Evolutionary conservation across 176 grass and related monocot species (phyloP), one percentile per base, ranked within the genome.

Genomic region (Elymus sibiricus): DNA sequence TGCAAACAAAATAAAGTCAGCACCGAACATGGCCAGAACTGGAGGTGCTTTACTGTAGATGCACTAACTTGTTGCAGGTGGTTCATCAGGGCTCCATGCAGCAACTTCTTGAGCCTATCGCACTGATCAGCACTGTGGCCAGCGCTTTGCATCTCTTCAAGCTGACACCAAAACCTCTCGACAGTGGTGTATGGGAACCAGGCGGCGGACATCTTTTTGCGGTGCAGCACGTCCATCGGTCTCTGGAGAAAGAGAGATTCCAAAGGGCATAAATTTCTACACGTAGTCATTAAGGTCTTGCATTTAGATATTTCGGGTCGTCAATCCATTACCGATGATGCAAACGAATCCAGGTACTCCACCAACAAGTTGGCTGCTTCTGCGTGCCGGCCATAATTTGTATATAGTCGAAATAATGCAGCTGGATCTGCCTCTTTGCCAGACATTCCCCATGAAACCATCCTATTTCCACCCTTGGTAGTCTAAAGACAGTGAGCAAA

Each of bases 361-460:
- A 96, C 90, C 61, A 99, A 80, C 68, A 99, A 78, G 86, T 96
- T 96, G 71, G 97, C 83, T 39, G 94, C 94, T 90, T 96, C 92
- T 22, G 92, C 59, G 62, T 96, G 83, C 40, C 86, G 92, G 4
- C 94, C 88, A 25, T 99, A 99, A 76, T 93, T 93, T 80, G 94
- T 92, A 62, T 94, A 96, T 11, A 99, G 83, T 76, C 97, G 94
- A 79, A 99, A 99, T 84, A 99, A 87, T 42, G 97, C 88, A 31
- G 92, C 94, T 55, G 94, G 72, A 59, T 99, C 94, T 79, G 94
- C 89, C 88, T 99, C 97, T 80, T 86, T 88, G 62, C 94, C 90
- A 27, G 94, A 92, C 97, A 99, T 99, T 28, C 94, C 94, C 92
- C 92, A 94, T 17, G 90, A 91, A 78, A 83, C 89, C 74, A 53